Base-by-base conservation (phyloP, 2,329 filamentous ascomycete species). In the Fulvia fulva region DNA sequence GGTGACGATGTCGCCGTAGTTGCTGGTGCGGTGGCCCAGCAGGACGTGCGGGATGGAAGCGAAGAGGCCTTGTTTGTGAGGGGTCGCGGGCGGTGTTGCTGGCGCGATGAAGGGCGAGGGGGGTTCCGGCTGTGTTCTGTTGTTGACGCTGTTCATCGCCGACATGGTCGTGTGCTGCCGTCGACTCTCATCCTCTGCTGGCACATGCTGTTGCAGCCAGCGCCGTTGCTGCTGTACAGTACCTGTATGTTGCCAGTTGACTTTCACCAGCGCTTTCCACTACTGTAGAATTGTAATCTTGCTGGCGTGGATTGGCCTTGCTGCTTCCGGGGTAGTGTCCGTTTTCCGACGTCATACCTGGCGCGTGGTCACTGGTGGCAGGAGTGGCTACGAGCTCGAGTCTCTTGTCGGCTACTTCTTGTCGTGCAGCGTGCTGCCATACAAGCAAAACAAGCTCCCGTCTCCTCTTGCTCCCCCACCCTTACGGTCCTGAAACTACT, bases 1-100 rank as follows among this genome's bases (percentile, higher is more conserved):
- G 43, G 58, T 28, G 51, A 55, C 32, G 34, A 58, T 44, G 51
- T 63, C 63, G 51, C 57, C 59, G 54, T 52, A 51, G 51, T 51
- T 46, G 22, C 55, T 55, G 28, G 49, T 49, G 47, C 54, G 60
- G 41, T 52, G 63, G 41, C 59, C 58, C 46, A 61, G 53, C 45
- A 67, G 51, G 5, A 58, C 55, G 41, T 59, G 50, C 25, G 55
- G 44, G 49, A 59, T 45, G 21, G 58, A 61, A 16, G 55, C 51
- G 23, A 58, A 51, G 57, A 44, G 59, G 26, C 43, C n/a, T n/a
- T n/a, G 44, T 30, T 55, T 56, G 51, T 55, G 60, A 41, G 21
- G 34, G 22, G 60, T 49, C 28, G 58, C 32, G 34, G 54, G 12
- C 23, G 47, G 16, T 46, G 41, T 7, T 21, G 52, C 34, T 49